These are phyloP conservation scores for Capronia epimyces DNA, from an alignment of 2,329 filamentous ascomycete genomes.

Conservation along the genomic window DNA sequence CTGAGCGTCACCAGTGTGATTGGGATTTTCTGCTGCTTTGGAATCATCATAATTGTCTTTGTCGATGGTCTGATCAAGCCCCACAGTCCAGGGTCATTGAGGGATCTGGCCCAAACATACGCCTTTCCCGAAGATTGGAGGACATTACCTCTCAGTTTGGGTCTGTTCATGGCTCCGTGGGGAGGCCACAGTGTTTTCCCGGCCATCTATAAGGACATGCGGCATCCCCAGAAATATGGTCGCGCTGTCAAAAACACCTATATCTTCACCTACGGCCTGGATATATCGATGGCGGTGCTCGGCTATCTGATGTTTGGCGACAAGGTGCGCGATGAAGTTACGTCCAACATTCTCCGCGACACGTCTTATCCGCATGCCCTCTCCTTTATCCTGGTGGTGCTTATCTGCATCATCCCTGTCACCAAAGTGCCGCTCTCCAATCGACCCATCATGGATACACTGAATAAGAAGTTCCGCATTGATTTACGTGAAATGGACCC, in stretches of 20 bases:
- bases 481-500: conserved; percentile 46
- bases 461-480: conserved; percentile 75
- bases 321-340: conserved; percentile 79
- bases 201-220: conserved; percentile 74
- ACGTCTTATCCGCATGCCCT: conserved; percentile 67
- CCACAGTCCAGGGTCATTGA: conserved; percentile 71
- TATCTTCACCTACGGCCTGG: conserved; percentile 77
- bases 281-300: conserved; percentile 72
- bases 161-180: conserved; percentile 79
- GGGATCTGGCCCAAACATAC: conserved; percentile 71
- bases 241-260: conserved; percentile 74
- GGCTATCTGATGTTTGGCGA: conserved; percentile 95
- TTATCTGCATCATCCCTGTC: conserved; percentile 86
- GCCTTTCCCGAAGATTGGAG: conserved; percentile 81
- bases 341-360: conserved; percentile 75
- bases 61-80: conserved; percentile 82
- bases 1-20: conserved; percentile 87
- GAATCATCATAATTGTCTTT: conserved; percentile 78
- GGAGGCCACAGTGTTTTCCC: conserved; percentile 73
- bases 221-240: conserved; percentile 74
- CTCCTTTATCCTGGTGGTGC: conserved; percentile 74
- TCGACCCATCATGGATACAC: conserved; percentile 77
- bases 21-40: conserved; percentile 84
- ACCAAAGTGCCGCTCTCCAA: conserved; percentile 88
- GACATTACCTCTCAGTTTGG: conserved; percentile 80